phyloP scores from a whole-genome alignment of 352 stramenopile genomes.

The Thalassiosira mediterranea region DNA sequence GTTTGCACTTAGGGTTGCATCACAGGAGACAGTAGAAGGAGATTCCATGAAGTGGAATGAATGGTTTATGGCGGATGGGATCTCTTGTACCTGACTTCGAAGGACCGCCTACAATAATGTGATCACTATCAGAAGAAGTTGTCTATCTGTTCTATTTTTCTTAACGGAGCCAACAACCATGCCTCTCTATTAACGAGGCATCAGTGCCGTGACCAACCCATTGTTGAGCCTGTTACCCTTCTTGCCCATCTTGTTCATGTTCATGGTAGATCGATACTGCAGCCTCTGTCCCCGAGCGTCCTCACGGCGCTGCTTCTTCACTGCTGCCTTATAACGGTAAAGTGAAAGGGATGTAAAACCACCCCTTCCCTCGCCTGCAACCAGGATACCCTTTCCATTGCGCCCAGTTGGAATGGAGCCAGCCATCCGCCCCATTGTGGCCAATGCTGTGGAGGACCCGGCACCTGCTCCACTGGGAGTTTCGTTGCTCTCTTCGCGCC shows the following conservation, averaged over 20 bases:
- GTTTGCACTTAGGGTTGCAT: too few species aligned
- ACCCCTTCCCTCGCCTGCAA: conserved; percentile 38
- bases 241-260: conserved; percentile 86
- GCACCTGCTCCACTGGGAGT: conserved; percentile 30
- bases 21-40: too few species aligned
- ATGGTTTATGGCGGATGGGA: too few species aligned
- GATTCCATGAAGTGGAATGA: too few species aligned
- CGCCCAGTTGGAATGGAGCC: conserved; percentile 47
- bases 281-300: conserved; percentile 66
- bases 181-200: conserved; percentile 53
- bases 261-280: conserved; percentile 57
- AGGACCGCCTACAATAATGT: too few species aligned
- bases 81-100: too few species aligned
- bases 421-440: conserved; percentile 23
- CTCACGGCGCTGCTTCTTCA: conserved; percentile 74
- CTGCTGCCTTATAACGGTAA: conserved; percentile 76
- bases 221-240: conserved; percentile 83
- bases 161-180: too few species aligned
- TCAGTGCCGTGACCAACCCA: conserved; percentile 50
- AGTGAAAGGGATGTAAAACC: conserved; percentile 76
- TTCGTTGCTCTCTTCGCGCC: background rate
- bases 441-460: conserved; percentile 1
- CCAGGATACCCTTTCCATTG: conserved; percentile 74
- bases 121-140: too few species aligned
- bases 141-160: background rate